Evolutionary conservation across 345 rosid species (phyloP).

Genomic region (Dipteronia dyeriana): DNA sequence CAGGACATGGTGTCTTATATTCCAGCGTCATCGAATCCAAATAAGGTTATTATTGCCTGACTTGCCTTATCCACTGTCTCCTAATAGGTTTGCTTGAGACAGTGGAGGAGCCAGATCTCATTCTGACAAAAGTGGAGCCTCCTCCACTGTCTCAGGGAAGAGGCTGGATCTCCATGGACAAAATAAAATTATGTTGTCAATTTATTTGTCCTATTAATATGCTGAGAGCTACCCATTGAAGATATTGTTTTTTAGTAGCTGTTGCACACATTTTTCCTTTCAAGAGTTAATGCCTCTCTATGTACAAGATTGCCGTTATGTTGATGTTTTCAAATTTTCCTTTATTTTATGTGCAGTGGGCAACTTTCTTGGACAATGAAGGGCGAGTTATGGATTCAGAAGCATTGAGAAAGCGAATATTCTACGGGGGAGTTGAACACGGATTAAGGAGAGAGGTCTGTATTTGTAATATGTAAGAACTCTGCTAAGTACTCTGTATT

Average conservation of each 20-base stretch:
- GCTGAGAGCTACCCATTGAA: background rate
- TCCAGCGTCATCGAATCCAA: background rate
- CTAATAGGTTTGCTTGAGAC: background rate
- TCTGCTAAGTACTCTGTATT: background rate
- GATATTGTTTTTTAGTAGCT: background rate
- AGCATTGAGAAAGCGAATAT: slow-evolving; percentile 77
- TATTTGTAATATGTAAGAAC: slow-evolving; percentile 17
- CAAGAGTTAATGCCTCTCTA: background rate
- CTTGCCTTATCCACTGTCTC: background rate
- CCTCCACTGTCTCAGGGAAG: background rate
- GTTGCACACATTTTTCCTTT: background rate
- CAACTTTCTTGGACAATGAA: slow-evolving; percentile 81
- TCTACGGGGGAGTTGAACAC: slow-evolving; percentile 92
- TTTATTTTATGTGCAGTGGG: slow-evolving; percentile 60
- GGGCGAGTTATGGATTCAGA: slow-evolving; percentile 74
- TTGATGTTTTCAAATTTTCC: slow-evolving; percentile 6
- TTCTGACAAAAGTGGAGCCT: background rate
- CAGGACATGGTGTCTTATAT: background rate
- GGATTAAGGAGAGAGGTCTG: slow-evolving; percentile 75
- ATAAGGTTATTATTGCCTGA: background rate
- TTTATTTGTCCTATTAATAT: background rate
- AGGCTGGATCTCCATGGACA: background rate
- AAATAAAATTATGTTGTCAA: background rate
- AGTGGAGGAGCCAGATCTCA: background rate
- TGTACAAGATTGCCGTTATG: background rate